phyloP scores from a whole-genome alignment of 2,329 filamentous ascomycete species.

The Fusarium anguioides region DNA sequence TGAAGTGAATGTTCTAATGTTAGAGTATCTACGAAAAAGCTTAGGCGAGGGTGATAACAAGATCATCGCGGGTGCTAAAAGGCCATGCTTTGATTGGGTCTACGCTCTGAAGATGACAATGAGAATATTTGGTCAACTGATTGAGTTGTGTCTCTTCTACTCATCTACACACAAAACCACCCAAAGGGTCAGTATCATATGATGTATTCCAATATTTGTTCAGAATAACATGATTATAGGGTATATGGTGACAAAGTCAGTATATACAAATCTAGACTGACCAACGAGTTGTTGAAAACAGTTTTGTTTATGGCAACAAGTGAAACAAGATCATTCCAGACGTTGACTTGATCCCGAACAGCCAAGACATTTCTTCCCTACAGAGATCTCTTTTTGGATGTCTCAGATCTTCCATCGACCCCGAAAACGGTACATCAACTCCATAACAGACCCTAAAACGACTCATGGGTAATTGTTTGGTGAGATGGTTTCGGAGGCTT shows the following conservation, averaged over 20 bases:
- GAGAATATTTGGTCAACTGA: not conserved
- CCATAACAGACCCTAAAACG: not conserved
- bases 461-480: not conserved
- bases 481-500: slow-evolving; percentile 16
- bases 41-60: not conserved
- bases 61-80: not conserved
- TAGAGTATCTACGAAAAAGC: not conserved
- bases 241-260: not conserved
- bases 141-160: too few species aligned
- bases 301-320: not conserved
- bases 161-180: not conserved
- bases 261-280: not conserved
- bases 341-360: too few species aligned
- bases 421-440: slow-evolving; percentile 4
- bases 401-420: not conserved
- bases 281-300: not conserved
- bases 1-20: not conserved
- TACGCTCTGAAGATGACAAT: not conserved
- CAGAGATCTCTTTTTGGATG: not conserved
- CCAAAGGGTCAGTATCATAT: too few species aligned
- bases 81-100: not conserved
- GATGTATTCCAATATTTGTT: not conserved
- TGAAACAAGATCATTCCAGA: slow-evolving; percentile 23
- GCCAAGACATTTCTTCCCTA: not conserved
- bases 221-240: not conserved